These are phyloP conservation scores for Neopestalotiopsis clavispora DNA, from an alignment of 2,329 filamentous ascomycete species.

Conservation along the genomic window DNA sequence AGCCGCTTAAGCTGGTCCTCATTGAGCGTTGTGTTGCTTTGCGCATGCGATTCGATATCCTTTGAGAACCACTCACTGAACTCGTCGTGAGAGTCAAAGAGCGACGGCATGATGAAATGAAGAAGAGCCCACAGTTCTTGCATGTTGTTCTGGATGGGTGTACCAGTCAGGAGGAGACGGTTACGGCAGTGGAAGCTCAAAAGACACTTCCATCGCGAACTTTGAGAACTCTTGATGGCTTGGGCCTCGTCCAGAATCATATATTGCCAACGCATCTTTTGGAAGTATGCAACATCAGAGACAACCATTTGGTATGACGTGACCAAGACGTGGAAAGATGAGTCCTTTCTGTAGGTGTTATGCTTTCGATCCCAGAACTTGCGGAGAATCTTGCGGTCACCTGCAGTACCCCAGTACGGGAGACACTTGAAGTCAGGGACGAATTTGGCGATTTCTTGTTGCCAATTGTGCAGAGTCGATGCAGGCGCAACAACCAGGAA, in stretches of 20 bases:
- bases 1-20: slow-evolving; percentile 96
- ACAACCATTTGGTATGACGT: slow-evolving; percentile 98
- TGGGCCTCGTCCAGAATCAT: slow-evolving; percentile 99
- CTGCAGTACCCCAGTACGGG: slow-evolving; percentile 95
- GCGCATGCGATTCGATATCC: slow-evolving; percentile 96
- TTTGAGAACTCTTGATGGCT: slow-evolving; percentile 97
- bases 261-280: slow-evolving; percentile 99
- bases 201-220: slow-evolving; percentile 95
- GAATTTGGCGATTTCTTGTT: slow-evolving; percentile 95
- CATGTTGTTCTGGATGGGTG: slow-evolving; percentile 99
- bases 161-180: slow-evolving; percentile 89
- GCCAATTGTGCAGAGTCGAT: slow-evolving; percentile 98
- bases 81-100: slow-evolving; percentile 93
- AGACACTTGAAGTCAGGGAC: slow-evolving; percentile 94
- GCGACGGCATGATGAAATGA: slow-evolving; percentile 99
- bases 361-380: slow-evolving; percentile 99
- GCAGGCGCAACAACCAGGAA: slow-evolving; percentile 96
- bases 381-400: slow-evolving; percentile 91
- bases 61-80: slow-evolving; percentile 96
- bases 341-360: slow-evolving; percentile 90
- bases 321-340: slow-evolving; percentile 92
- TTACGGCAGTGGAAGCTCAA: slow-evolving; percentile 95
- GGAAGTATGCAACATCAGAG: slow-evolving; percentile 94
- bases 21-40: slow-evolving; percentile 99
- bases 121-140: slow-evolving; percentile 96